Evolutionary conservation across 106 monocot genomes (phyloP).

Genomic region (Amphibolis antarctica): DNA sequence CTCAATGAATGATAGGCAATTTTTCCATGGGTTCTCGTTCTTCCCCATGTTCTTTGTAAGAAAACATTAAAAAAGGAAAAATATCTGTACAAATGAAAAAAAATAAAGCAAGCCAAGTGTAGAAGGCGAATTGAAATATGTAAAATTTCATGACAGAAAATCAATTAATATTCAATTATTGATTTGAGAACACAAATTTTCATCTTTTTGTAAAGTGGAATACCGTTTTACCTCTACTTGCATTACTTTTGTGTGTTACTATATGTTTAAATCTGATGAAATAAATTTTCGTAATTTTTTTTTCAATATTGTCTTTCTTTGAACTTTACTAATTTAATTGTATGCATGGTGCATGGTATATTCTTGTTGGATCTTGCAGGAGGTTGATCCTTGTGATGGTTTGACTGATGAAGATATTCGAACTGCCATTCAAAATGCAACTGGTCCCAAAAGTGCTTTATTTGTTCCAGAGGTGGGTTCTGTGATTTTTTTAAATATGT

Average conservation of each 20-base stretch:
- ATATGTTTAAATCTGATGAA: not conserved
- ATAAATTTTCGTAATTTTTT: not conserved
- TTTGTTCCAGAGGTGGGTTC: conserved; percentile 87
- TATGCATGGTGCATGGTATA: too few species aligned
- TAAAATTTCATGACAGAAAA: too few species aligned
- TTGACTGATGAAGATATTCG: conserved; percentile 94
- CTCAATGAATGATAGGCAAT: not conserved
- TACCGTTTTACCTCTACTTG: not conserved
- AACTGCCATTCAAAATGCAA: conserved; percentile 95
- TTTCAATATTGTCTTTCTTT: not conserved
- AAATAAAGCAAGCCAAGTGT: too few species aligned
- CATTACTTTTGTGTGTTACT: not conserved
- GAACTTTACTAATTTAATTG: not conserved
- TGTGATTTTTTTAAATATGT: not conserved
- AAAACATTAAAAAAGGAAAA: too few species aligned
- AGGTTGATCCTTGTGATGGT: conserved; percentile 91
- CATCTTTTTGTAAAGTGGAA: not conserved
- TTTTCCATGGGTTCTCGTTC: too few species aligned
- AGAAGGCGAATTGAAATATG: too few species aligned
- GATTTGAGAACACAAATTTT: too few species aligned
- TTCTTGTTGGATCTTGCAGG: conserved; percentile 23
- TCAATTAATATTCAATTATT: too few species aligned
- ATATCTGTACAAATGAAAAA: too few species aligned
- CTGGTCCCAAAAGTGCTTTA: conserved; percentile 87
- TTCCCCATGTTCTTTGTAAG: too few species aligned